phyloP scores from a whole-genome alignment of 1,284 basidiomycete species.

The Mycena citricolor region DNA sequence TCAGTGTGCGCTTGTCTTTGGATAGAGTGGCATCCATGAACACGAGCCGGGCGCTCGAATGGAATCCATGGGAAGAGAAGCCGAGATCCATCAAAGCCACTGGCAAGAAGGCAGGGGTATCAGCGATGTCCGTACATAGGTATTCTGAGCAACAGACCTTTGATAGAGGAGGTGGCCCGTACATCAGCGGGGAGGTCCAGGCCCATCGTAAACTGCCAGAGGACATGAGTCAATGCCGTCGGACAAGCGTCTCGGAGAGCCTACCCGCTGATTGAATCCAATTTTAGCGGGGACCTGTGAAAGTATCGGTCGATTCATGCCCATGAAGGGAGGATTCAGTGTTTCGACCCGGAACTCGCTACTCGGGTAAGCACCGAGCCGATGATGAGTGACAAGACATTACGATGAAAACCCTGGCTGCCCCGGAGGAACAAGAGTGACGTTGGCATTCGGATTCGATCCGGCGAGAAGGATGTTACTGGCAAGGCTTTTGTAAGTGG shows the following conservation, averaged over 20 bases:
- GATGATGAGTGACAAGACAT: neutral
- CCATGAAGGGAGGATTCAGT: slow-evolving; percentile 72
- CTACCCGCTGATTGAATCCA: slow-evolving; percentile 12
- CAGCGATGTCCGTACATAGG: too few relatives aligned
- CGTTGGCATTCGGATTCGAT: slow-evolving; percentile 79
- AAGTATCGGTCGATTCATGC: slow-evolving; percentile 14
- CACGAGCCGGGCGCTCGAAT: slow-evolving; percentile 75
- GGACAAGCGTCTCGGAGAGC: too few relatives aligned
- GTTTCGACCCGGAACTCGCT: slow-evolving; percentile 83
- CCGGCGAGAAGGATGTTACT: slow-evolving; percentile 75
- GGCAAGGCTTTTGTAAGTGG: neutral
- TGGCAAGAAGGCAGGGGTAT: slow-evolving; percentile 27
- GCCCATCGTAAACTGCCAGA: slow-evolving; percentile 22
- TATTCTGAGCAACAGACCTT: slow-evolving; percentile 25
- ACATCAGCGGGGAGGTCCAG: slow-evolving; percentile 52
- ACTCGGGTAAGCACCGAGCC: slow-evolving; percentile 43
- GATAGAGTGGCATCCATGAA: slow-evolving; percentile 46
- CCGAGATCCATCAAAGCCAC: slow-evolving; percentile 77
- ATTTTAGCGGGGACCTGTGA: slow-evolving; percentile 10
- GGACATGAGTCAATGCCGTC: too few relatives aligned
- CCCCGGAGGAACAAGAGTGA: slow-evolving; percentile 60
- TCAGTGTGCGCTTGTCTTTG: slow-evolving; percentile 41
- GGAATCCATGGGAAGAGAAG: slow-evolving; percentile 74
- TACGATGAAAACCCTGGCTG: slow-evolving; percentile 18
- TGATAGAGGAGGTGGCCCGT: slow-evolving; percentile 29